These are phyloP conservation scores for Pyrenophora seminiperda DNA, from an alignment of 2,329 filamentous ascomycete species.

Conservation along the genomic window DNA sequence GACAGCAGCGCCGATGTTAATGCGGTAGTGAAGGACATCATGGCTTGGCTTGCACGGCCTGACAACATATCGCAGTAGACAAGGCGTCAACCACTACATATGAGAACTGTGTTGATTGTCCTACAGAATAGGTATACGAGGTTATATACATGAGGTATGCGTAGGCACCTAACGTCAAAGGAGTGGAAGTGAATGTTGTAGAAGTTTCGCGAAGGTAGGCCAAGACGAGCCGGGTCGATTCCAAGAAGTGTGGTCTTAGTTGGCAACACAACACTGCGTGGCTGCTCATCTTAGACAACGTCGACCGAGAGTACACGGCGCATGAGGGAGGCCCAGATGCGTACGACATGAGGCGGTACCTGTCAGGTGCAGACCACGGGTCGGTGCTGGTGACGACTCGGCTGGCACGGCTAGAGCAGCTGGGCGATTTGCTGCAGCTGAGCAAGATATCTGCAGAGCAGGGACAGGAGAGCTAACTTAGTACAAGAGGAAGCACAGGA, in stretches of 20 bases:
- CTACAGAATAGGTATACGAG: not conserved
- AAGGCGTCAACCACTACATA: not conserved
- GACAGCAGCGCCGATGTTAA: constrained; percentile 13
- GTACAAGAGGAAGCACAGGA: constrained; percentile 21
- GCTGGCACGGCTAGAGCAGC: constrained; percentile 21
- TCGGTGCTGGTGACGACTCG: constrained; percentile 30
- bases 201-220: too few species aligned
- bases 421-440: constrained; percentile 22
- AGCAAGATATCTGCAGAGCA: constrained; percentile 18
- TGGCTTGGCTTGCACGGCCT: constrained; percentile 21
- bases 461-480: constrained; percentile 21
- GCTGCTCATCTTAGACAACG: constrained; percentile 31
- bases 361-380: constrained; percentile 25
- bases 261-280: constrained; percentile 24
- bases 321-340: constrained; percentile 13
- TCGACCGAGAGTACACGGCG: constrained; percentile 19
- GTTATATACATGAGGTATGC: too few species aligned
- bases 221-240: too few species aligned
- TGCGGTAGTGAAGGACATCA: constrained; percentile 25
- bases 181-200: too few species aligned
- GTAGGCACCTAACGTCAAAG: too few species aligned
- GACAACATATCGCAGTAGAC: not conserved
- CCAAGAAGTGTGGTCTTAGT: too few species aligned
- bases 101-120: not conserved
- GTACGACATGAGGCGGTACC: constrained; percentile 22